A percentile compares a stretch with the other conserved stretches of the same genome.
These are phyloP conservation scores for Cenococcum geophilum DNA, from an alignment of 495 filamentous ascomycete genomes.

Conservation along the genomic window DNA sequence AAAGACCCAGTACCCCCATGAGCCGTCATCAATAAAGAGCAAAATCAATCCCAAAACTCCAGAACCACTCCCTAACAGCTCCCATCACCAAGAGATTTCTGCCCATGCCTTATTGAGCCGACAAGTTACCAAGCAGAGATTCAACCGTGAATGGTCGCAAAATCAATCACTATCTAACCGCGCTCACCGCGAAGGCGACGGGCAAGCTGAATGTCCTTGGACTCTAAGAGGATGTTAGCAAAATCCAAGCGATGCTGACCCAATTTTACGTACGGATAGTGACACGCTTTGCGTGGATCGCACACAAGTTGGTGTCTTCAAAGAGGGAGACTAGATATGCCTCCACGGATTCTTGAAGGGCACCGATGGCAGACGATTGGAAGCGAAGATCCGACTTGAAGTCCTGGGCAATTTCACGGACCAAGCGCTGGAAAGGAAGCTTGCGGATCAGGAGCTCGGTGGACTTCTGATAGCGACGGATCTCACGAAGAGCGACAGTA, in stretches of 20 bases:
- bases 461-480: conserved; percentile 99
- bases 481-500: conserved; percentile 99
- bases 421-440: conserved; percentile 99
- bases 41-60: conserved; percentile 3
- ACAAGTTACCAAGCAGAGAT: conserved; percentile 19
- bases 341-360: conserved; percentile 99
- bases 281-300: conserved; percentile 99
- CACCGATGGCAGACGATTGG: conserved; percentile 99
- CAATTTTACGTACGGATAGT: conserved; percentile 34
- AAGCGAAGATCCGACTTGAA: conserved; percentile 99
- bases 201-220: conserved; percentile 95
- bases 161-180: conserved; percentile 45
- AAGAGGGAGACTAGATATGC: conserved; percentile 99
- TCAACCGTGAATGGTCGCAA: conserved; percentile 8
- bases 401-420: conserved; percentile 99
- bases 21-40: not conserved
- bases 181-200: conserved; percentile 96
- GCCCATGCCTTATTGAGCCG: conserved; percentile 7
- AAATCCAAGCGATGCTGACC: too few species aligned
- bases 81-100: not conserved
- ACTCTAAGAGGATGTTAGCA: conserved; percentile 19
- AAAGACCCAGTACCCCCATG: conserved; percentile 1
- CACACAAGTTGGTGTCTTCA: conserved; percentile 99
- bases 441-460: conserved; percentile 99
- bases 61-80: conserved; percentile 2